Base-by-base conservation (phyloP, 164 flowering plant genomes). In the Santalum album region DNA sequence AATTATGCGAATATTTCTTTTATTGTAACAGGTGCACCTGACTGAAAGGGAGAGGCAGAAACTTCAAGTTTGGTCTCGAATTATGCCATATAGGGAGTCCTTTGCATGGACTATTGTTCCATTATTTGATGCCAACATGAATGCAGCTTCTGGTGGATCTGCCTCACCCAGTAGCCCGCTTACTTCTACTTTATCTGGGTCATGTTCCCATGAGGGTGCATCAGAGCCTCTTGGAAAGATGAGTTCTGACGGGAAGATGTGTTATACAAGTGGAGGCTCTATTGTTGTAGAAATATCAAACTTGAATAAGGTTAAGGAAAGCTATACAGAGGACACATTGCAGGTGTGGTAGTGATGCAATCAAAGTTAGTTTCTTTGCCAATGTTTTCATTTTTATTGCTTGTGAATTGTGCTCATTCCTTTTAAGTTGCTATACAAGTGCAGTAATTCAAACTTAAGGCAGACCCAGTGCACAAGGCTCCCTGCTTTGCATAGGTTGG, bases 61-160 rank as follows among this genome's bases (percentile, higher is more conserved):
- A 61, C 77, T 92, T 65, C 99, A 92, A 74, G 91, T 92, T 54
- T 92, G 99, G 99, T 84, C 99, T 54, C 86, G 90, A 46, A 80
- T 92, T 51, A 89, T 89, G 99, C 96, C 96, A 44, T 87, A 86
- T 67, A 74, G 83, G 60, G 96, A 92, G 68, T 75, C 96, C 44
- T 92, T 92, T 67, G 84, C 99, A 45, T 92, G 96, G 99, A 90
- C 96, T 36, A 66, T 92, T 53, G 88, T 92, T 67, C 96, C 99
- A 54, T 72, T 92, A 48, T 87, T 92, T 71, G 99, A 92, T 65
- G 83, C 73, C 65, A 73, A 60, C 70, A 65, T 68, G 63, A 69
- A 61, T 70, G 72, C 72, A 46, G 69, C 71, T 50, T 78, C 88
- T 64, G 96, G 77, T 65, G 90, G 91, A 27, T 74, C 89, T 70